Base-by-base conservation (phyloP, 2,329 filamentous ascomycete species). In the Epicoccum nigrum region DNA sequence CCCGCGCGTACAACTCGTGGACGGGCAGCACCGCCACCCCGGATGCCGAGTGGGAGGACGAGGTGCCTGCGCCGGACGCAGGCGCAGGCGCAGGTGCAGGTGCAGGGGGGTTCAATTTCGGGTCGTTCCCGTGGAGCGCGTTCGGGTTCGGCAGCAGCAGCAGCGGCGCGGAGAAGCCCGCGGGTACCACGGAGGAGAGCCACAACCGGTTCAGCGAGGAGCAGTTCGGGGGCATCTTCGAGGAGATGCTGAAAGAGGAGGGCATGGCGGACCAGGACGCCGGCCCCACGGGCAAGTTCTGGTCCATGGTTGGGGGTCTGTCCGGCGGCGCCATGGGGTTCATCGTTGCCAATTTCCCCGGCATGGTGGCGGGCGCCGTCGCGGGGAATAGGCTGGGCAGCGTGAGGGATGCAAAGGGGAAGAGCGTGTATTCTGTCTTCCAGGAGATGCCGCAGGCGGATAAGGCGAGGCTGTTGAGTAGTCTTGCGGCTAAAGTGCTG, bases 351-450 rank as follows among this genome's bases (percentile, higher is more conserved):
- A 97, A 97, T 70, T 85, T 97, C 40, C 90, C 93, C 0, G 94
- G 94, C 0, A 82, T 93, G 66, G 74, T 97, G 30, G 93, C 93
- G 0, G 94, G 94, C 2, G 91, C 90, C 2, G 92, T 97, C 2
- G 93, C 92, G 0, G 94, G 94, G 9, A 97, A 97, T 75, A 78
- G 92, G 43, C 76, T 97, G n/a, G 94, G 94, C 1, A 90, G 90
- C 6, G 84, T 99, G 16, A 81, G 94, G 49, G 94, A 99, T 76
- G 86, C 89, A 25, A 92, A 86, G 75, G 92, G 92, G 17, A 97
- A 97, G 86, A 96, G 90, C 69, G 94, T 99, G 5, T 97, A 95
- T 74, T 81, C 86, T 21, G 94, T 97, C 13, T 97, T 93, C 72
- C 86, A 90, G 79, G 89, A 96, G 64, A 78, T 99, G 67, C 92